A percentile compares a stretch with the other conserved stretches of the same genome.
phyloP scores from a whole-genome alignment of 1,139 yeast species.

The Scheffersomyces segobiensis region DNA sequence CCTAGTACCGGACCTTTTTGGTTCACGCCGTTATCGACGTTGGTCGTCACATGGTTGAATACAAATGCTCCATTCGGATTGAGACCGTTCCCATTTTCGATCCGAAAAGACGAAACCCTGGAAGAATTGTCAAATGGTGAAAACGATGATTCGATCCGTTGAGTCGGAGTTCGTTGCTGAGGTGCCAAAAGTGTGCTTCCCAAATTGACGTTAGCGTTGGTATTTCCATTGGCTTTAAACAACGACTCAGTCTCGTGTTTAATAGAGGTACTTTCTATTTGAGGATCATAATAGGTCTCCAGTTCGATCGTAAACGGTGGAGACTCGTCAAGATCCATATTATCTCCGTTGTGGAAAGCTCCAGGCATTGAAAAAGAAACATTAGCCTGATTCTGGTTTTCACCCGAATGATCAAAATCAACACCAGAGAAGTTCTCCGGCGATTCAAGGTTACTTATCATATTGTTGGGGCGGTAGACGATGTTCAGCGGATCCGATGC shows the following conservation, averaged over 20 bases:
- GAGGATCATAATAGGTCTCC: conserved; percentile 25
- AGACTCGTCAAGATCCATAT: conserved; percentile 41
- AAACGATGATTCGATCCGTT: not conserved
- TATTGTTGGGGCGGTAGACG: conserved; percentile 4
- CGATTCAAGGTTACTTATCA: conserved; percentile 3
- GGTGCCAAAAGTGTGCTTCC: not conserved
- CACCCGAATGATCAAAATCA: not conserved
- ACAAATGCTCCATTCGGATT: not conserved
- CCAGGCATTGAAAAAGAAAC: conserved; percentile 31
- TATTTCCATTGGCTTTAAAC: conserved; percentile 2
- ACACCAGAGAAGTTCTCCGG: not conserved
- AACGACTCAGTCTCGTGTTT: conserved; percentile 6
- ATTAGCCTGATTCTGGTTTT: conserved; percentile 6
- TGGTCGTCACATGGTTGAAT: not conserved
- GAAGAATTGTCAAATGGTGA: conserved; percentile 12
- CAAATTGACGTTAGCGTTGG: not conserved
- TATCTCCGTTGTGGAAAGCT: conserved; percentile 27
- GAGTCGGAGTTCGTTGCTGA: not conserved
- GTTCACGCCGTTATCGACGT: not conserved
- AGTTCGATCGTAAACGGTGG: conserved; percentile 43
- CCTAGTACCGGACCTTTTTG: not conserved
- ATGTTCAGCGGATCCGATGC: conserved; percentile 4
- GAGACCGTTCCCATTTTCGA: not conserved
- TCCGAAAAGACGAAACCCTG: conserved; percentile 8
- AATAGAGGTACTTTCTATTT: conserved; percentile 2